A percentile compares a stretch with the other conserved stretches of the same genome.
Evolutionary conservation across 345 rosid genomes (phyloP).

Genomic region (Brassica napus): Da-Ae NC_063449.1:42455001-42455500

Average conservation of each 20-base stretch:
- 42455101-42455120: too few relatives aligned
- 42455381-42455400: slow-evolving; percentile 30
- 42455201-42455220: not conserved
- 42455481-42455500: slow-evolving; percentile 21
- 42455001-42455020: too few relatives aligned
- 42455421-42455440: slow-evolving; percentile 37
- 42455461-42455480: slow-evolving; percentile 1
- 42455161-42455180: too few relatives aligned
- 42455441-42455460: not conserved
- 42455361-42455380: slow-evolving; percentile 31
- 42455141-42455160: too few relatives aligned
- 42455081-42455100: too few relatives aligned
- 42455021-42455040: too few relatives aligned
- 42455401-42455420: slow-evolving; percentile 16
- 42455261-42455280: not conserved
- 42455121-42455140: too few relatives aligned
- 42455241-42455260: not conserved
- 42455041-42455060: too few relatives aligned
- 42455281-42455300: not conserved
- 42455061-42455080: too few relatives aligned
- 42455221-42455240: not conserved
- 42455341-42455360: slow-evolving; percentile 7
- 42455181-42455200: too few relatives aligned
- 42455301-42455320: not conserved
- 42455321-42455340: not conserved